Evolutionary conservation across 805 yeast genomes (phyloP), one percentile per base, ranked within the genome.

Genomic region (Soucietia sequanensis): DNA sequence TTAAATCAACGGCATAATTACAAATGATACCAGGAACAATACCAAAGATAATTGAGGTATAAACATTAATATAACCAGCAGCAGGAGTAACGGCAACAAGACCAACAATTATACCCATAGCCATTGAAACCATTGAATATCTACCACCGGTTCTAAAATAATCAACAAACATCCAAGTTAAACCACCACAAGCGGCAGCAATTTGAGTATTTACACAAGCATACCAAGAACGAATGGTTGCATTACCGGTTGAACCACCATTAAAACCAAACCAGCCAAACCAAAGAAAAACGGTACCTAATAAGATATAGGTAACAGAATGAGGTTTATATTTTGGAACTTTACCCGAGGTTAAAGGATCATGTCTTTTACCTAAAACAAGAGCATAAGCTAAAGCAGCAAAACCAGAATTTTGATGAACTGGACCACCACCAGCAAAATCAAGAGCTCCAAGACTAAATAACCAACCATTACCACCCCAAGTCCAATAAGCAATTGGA

Each of bases 191-290:
- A 10, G 95, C 81, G 42, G 98, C 98, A 34, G 98, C 96, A 50
- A 91, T 60, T 66, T 91, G 88, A 54, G 98, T 91, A 76, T 87
- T 89, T 55, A 84, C 83, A 58, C 84, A 77, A 24, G 97, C 96
- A 71, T 89, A 89, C 84, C 88, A 87, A 38, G 96, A 90, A 68
- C 97, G 83, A 59, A 93, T 80, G 43, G 91, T 67, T 23, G 96
- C 86, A 57, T 88, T 84, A 62, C 96, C 97, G 33, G 97, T 85
- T 31, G 96, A 88, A 52, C 98, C 98, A 64, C 96, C 97, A 75
- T 93, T 93, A 80, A 93, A 93, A 26, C 96, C 97, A 55, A 89
- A 89, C 99, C 99, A 93, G 23, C 98, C 99, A 53, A 93, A 89
- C 96, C 97, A 91, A 50, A 93, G 76, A 70, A 93, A 85, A 9